Base-by-base conservation (phyloP, 192 early-diverging fungal genomes). In the Umbelopsis ramanniana region DNA sequence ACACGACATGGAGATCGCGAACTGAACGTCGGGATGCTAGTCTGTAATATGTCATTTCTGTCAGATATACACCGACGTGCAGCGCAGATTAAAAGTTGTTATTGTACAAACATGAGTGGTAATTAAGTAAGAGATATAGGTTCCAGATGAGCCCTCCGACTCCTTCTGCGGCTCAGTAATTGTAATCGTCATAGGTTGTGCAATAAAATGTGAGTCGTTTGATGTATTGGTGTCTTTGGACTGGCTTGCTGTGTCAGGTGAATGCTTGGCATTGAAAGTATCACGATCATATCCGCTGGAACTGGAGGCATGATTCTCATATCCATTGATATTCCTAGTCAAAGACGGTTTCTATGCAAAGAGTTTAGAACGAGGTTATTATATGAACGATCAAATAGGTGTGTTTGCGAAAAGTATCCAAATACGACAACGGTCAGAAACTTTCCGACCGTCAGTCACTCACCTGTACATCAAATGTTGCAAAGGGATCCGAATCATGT, bases 131-230 rank as follows among this genome's bases (percentile, higher is more conserved):
- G 90, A 90, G 24, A 97, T 88, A 79, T 88, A 94, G 33, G 93
- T 89, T 54, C 86, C 88, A 38, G 83, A 84, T 0, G 93, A 90
- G 7, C 95, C 94, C 71, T 98, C 97, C 46, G 92, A 91, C 70
- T 97, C 93, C 80, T 96, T 98, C 71, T 92, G 88, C 10, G 97
- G 87, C 68, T 95, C 92, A 23, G 76, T 83, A 11, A 98, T 87
- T 0, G 86, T 84, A 23, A 96, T 85, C 24, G 82, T 76, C 85
- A 87, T 87, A 26, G 71, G 46, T 47, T 55, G 57, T 19, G 76
- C 66, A 4, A 66, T 70, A 46, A 24, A 52, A 12, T 37, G 52
- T 26, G 50, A 37, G 37, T 57, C 54, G 33, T 63, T 63, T 0
- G 57, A 29, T 22, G 29, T 37, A 17, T 63, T 26, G 33, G 15